Evolutionary conservation across 768 basidiomycete species (phyloP).

Genomic region (Favolaschia claudopus): DNA sequence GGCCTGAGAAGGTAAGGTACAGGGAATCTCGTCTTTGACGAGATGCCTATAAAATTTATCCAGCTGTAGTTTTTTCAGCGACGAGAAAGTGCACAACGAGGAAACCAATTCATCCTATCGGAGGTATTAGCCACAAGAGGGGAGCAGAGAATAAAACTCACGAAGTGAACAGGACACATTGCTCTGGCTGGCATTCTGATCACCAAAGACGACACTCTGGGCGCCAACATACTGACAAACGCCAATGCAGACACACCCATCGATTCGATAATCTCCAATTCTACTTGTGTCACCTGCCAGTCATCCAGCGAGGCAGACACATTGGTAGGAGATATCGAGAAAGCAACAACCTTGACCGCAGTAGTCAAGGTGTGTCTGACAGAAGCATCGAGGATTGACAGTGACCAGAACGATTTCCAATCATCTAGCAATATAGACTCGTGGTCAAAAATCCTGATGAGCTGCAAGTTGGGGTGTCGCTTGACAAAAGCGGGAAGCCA

Average conservation of each 20-base stretch:
- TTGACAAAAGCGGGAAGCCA: conserved; percentile 10
- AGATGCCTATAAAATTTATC: too few relatives aligned
- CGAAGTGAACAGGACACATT: too few relatives aligned
- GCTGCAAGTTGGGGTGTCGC: not conserved
- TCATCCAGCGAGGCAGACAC: not conserved
- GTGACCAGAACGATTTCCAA: not conserved
- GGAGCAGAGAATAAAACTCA: too few relatives aligned
- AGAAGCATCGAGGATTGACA: not conserved
- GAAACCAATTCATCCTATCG: too few relatives aligned
- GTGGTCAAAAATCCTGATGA: not conserved
- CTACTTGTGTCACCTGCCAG: not conserved
- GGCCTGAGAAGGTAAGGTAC: too few relatives aligned
- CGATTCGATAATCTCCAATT: not conserved
- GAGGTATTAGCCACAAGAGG: too few relatives aligned
- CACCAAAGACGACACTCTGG: not conserved
- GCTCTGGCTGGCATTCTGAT: too few relatives aligned
- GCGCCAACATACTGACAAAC: not conserved
- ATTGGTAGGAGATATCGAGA: not conserved
- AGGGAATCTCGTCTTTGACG: too few relatives aligned
- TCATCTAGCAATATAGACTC: not conserved
- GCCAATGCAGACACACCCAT: not conserved
- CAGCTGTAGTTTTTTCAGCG: too few relatives aligned
- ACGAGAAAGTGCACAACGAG: too few relatives aligned
- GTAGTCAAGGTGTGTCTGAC: not conserved
- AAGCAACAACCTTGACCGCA: not conserved